Percentiles rank a stretch among this genome's conserved stretches.
Conservation (phyloP, 176 grass and related monocot genomes). For the Tillandsia fasciculata region DNA sequence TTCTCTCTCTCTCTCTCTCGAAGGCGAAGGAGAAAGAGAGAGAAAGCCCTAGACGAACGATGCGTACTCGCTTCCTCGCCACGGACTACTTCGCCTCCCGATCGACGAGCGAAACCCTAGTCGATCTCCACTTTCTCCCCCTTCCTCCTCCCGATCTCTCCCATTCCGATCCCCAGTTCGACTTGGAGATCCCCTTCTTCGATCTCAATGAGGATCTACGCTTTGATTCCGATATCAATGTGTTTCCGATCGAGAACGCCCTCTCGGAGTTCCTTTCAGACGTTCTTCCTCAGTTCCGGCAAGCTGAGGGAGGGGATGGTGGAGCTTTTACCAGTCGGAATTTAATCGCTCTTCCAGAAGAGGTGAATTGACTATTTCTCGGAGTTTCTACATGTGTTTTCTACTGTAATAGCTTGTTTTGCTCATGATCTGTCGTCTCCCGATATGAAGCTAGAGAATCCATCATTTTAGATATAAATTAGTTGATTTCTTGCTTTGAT, state of each 20-base stretch:
- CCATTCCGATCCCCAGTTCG: slow-evolving; percentile 13
- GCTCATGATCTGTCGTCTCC: background rate
- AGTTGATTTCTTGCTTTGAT: slow-evolving; percentile 1
- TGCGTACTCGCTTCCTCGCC: slow-evolving; percentile 78
- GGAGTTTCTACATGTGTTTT: background rate
- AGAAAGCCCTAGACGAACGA: slow-evolving; percentile 7
- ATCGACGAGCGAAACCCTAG: slow-evolving; percentile 25
- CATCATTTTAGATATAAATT: background rate
- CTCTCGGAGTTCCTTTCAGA: slow-evolving; percentile 45
- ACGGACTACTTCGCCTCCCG: slow-evolving; percentile 49
- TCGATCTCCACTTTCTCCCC: slow-evolving; percentile 31
- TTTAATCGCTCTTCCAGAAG: background rate
- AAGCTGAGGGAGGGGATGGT: slow-evolving; percentile 23
- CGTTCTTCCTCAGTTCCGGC: slow-evolving; percentile 32
- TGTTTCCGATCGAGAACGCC: slow-evolving; percentile 36
- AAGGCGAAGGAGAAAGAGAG: background rate
- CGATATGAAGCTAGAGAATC: too few species aligned
- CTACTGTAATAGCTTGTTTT: background rate
- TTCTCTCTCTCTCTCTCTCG: background rate
- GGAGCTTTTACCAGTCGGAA: slow-evolving; percentile 3
- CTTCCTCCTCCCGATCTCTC: slow-evolving; percentile 46
- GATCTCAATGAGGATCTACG: slow-evolving; percentile 2
- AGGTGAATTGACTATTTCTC: slow-evolving; percentile 11
- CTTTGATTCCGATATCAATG: slow-evolving; percentile 24
- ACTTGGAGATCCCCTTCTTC: slow-evolving; percentile 20